A percentile compares a stretch with the other conserved stretches of the same genome.
phyloP scores from a whole-genome alignment of 306 rosid genomes.

The Rubus parviflorus region DNA sequence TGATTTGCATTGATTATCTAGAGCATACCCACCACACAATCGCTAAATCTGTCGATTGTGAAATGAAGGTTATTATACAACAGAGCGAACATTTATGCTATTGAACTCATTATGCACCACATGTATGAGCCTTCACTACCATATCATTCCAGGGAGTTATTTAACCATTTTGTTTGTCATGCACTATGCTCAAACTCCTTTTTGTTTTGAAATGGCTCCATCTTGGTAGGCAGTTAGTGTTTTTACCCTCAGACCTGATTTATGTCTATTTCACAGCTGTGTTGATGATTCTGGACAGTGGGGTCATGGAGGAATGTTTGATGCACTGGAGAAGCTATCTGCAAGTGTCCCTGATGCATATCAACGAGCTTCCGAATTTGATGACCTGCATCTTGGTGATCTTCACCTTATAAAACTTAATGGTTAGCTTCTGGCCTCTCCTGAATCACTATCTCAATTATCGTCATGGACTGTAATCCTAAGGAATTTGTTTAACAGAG shows the following conservation, averaged over 20 bases:
- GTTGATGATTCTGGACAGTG: conserved; percentile 89
- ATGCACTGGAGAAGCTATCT: conserved; percentile 74
- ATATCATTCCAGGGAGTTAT: neutral
- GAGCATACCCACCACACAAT: neutral
- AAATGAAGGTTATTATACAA: neutral
- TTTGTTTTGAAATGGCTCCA: neutral
- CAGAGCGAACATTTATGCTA: neutral
- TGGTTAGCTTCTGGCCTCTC: conserved; percentile 46
- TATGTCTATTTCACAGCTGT: conserved; percentile 50
- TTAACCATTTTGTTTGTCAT: neutral
- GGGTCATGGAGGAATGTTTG: conserved; percentile 95
- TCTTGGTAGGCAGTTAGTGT: neutral
- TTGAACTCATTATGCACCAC: neutral
- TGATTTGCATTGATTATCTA: neutral
- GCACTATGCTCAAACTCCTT: neutral
- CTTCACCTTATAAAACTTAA: conserved; percentile 75
- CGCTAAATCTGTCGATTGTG: neutral
- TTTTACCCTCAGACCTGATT: conserved; percentile 15
- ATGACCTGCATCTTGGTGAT: conserved; percentile 92
- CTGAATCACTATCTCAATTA: neutral
- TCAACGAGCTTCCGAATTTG: conserved; percentile 75
- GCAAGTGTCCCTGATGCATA: conserved; percentile 63
- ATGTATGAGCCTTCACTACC: neutral
- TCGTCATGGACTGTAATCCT: neutral
- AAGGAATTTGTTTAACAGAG: neutral